Conservation (phyloP, 495 filamentous ascomycete genomes). For the Halenospora varia region DNA sequence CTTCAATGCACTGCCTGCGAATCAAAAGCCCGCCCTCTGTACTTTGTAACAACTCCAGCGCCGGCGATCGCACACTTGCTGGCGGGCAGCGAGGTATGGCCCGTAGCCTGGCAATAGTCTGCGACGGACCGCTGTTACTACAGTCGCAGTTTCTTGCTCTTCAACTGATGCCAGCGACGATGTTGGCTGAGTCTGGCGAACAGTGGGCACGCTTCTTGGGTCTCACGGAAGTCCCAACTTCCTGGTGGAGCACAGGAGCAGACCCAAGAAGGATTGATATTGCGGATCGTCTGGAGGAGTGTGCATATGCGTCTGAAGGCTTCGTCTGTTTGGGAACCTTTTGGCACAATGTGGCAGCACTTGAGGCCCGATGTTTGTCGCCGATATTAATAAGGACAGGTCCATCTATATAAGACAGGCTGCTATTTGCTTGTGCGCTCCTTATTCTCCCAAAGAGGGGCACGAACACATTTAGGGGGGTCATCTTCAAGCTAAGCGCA, state of each 20-base stretch:
- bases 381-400: slow-evolving; percentile 15
- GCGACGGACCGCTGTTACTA: too few species aligned
- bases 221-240: too few species aligned
- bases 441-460: neutral
- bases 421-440: neutral
- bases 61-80: neutral
- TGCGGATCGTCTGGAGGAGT: slow-evolving; percentile 4
- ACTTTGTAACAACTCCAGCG: slow-evolving; percentile 2
- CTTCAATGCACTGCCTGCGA: slow-evolving; percentile 1
- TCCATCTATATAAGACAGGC: slow-evolving; percentile 18
- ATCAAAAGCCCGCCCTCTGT: neutral
- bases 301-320: slow-evolving; percentile 16
- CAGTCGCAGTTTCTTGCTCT: too few species aligned
- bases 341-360: neutral
- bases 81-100: neutral
- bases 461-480: neutral
- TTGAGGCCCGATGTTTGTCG: slow-evolving; percentile 15
- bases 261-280: neutral
- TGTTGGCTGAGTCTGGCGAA: too few species aligned
- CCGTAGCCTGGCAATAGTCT: too few species aligned
- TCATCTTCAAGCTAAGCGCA: too few species aligned
- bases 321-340: slow-evolving; percentile 1
- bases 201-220: too few species aligned
- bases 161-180: too few species aligned
- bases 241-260: neutral